Evolutionary conservation across 768 basidiomycete genomes (phyloP), one percentile per base, ranked within the genome.

Genomic region (Termitomyces sp.): DNA sequence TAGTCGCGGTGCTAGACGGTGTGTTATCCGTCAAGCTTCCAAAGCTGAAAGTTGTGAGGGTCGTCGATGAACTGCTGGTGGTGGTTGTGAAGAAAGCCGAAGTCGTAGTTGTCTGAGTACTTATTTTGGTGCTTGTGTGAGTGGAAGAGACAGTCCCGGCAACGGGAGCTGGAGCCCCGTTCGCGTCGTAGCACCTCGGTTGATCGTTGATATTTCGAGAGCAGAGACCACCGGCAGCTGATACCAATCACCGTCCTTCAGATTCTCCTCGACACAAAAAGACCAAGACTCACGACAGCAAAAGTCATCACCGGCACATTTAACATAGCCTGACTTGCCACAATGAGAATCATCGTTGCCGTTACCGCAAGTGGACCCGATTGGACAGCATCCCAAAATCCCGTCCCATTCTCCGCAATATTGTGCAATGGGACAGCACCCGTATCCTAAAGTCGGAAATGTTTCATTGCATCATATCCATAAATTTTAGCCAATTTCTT

Each of bases 331-430:
- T 43, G 56, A 27, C 26, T 57, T 61, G 9, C 29, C 41, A 32
- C 64, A 67, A 18, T 55, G 51, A 10, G 20, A 1, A 56, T 46
- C 20, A 37, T 62, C 53, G 22, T 52, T 50, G 47, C 64, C 59
- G 1, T 59, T 56, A 13, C 58, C 61, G 29, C 66, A 67, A 8
- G 50, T 67, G 43, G 54, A 32, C 13, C 64, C 64, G 20, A 56
- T 57, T 8, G 63, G 55, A 49, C 66, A 67, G 37, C 66, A 67
- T 27, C 66, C 66, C 20, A 59, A 48, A 20, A 58, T 63, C 6
- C 64, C 66, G 13, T 58, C 61, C 62, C 64, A 65, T 34, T 46
- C 51, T 51, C 63, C 66, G 58, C 66, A 67, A 57, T 67, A 65
- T 51, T 59, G 43, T n/a, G 59, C 61, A 31, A 54, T n/a, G 10